These are phyloP conservation scores for Populus pruinosa DNA, from an alignment of 345 rosid species.

Conservation along the genomic window DNA sequence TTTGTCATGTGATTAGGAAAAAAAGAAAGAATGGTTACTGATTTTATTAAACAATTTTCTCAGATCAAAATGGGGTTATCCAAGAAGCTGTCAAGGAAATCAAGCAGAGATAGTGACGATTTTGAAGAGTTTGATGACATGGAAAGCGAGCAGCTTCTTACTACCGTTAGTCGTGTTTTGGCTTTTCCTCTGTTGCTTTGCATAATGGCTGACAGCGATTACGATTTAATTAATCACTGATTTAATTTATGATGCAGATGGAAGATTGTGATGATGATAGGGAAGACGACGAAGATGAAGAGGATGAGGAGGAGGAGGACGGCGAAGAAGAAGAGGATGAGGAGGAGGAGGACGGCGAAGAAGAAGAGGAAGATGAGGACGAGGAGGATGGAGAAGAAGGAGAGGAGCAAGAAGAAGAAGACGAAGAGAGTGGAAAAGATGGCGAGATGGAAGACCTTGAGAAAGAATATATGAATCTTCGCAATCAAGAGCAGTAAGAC, in stretches of 20 bases:
- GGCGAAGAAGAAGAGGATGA: background rate
- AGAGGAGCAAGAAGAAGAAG: background rate
- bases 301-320: background rate
- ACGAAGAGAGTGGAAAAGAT: slow-evolving; percentile 20
- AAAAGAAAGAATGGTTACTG: too few relatives aligned
- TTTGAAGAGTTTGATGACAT: background rate
- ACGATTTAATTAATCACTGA: background rate
- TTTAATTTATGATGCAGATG: background rate
- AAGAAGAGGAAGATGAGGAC: background rate
- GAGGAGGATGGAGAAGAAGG: background rate
- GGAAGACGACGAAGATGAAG: background rate
- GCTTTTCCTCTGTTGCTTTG: too few relatives aligned
- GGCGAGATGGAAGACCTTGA: slow-evolving; percentile 82
- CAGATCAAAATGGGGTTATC: background rate
- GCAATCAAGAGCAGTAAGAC: slow-evolving; percentile 65
- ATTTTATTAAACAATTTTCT: background rate
- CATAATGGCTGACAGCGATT: background rate
- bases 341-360: background rate
- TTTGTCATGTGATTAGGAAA: too few relatives aligned
- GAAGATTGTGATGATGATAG: background rate
- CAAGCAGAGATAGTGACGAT: background rate
- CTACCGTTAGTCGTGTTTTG: background rate
- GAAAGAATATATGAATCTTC: slow-evolving; percentile 68
- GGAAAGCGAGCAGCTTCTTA: background rate
- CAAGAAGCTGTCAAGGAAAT: background rate